Evolutionary conservation across 2,329 filamentous ascomycete genomes (phyloP).

Genomic region (Microcyclospora tardicrescens): DNA sequence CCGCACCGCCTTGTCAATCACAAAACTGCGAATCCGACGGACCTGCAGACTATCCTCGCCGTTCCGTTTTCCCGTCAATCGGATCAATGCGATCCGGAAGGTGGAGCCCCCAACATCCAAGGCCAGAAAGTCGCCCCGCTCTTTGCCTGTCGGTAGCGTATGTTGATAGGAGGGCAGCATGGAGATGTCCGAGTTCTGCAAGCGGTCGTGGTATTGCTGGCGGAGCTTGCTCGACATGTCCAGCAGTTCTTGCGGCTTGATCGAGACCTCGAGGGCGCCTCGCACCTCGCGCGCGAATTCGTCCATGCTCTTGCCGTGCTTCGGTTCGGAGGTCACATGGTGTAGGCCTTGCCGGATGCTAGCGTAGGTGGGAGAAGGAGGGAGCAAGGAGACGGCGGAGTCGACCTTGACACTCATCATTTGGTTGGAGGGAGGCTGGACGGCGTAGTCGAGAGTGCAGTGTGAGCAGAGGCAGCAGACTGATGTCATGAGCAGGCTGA

Average conservation of each 20-base stretch:
- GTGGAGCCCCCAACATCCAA: slow-evolving; percentile 56
- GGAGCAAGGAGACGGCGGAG: slow-evolving; percentile 24
- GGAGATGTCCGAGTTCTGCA: slow-evolving; percentile 44
- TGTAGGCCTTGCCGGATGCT: slow-evolving; percentile 19
- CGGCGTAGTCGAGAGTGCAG: slow-evolving; percentile 12
- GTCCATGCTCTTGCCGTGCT: slow-evolving; percentile 34
- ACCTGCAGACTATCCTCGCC: slow-evolving; percentile 39
- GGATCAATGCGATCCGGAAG: slow-evolving; percentile 48
- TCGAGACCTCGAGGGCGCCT: slow-evolving; percentile 30
- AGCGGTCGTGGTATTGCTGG: slow-evolving; percentile 41
- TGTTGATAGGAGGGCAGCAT: slow-evolving; percentile 56
- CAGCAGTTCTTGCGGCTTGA: slow-evolving; percentile 29
- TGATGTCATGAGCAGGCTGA: slow-evolving; percentile 9
- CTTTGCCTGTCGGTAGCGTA: slow-evolving; percentile 45
- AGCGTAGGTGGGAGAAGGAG: slow-evolving; percentile 16
- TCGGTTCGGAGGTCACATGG: slow-evolving; percentile 24
- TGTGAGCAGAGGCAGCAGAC: slow-evolving; percentile 11
- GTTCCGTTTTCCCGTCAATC: slow-evolving; percentile 33
- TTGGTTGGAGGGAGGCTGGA: slow-evolving; percentile 4
- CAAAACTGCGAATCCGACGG: slow-evolving; percentile 39
- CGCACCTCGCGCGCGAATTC: slow-evolving; percentile 33
- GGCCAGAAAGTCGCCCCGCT: slow-evolving; percentile 47
- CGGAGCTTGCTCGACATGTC: slow-evolving; percentile 33
- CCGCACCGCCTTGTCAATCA: slow-evolving; percentile 45
- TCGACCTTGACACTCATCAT: slow-evolving; percentile 18